Conservation (phyloP, 345 rosid species). For the Citrus unshiu region DNA sequence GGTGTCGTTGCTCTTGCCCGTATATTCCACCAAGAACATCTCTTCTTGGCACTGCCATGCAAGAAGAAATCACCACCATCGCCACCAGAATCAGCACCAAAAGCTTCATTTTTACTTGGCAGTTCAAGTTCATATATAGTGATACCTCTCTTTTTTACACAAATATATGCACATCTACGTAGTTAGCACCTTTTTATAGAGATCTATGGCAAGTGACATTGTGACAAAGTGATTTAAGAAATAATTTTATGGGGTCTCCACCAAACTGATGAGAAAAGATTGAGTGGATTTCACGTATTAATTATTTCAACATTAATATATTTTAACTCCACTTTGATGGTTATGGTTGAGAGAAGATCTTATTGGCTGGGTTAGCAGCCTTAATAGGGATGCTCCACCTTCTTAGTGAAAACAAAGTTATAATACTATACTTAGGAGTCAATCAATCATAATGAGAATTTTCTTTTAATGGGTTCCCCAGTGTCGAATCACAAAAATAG, state of each 20-base stretch:
- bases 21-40: constrained; percentile 20
- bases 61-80: constrained; percentile 26
- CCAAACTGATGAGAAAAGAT: constrained; percentile 11
- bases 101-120: constrained; percentile 20
- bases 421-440: background rate
- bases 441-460: constrained; percentile 9
- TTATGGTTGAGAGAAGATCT: background rate
- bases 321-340: constrained; percentile 3
- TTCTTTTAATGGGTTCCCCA: constrained; percentile 9
- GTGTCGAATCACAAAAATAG: background rate
- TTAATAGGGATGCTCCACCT: constrained; percentile 19
- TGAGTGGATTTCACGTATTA: constrained; percentile 11
- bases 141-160: background rate
- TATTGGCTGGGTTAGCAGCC: constrained; percentile 16
- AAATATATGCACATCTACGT: background rate
- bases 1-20: constrained; percentile 16
- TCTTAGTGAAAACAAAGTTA: constrained; percentile 12
- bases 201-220: background rate
- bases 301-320: background rate
- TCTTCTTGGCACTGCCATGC: constrained; percentile 21
- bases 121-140: background rate
- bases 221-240: background rate
- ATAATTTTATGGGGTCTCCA: constrained; percentile 3
- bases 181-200: background rate
- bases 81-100: constrained; percentile 14